Percentiles rank a stretch among this genome's conserved stretches.
phyloP scores from a whole-genome alignment of 2,329 filamentous ascomycete genomes.

The Xylariaceae sp. region DNA sequence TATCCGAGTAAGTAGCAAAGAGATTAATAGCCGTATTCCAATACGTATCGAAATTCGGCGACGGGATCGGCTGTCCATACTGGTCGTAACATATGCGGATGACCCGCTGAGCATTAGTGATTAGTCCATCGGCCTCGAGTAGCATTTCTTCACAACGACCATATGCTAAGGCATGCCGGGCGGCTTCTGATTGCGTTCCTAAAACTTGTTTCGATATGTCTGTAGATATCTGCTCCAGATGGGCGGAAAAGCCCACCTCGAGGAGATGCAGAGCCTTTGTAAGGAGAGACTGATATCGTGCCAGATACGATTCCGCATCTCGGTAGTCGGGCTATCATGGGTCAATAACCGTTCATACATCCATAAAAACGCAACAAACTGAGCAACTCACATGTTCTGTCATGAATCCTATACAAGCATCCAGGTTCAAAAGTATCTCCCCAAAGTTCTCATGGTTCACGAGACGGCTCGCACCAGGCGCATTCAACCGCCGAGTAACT shows the following conservation, averaged over 20 bases:
- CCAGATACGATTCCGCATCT: constrained; percentile 81
- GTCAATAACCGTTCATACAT: constrained; percentile 14
- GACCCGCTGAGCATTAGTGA: constrained; percentile 52
- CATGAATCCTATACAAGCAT: constrained; percentile 93
- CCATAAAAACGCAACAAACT: not conserved
- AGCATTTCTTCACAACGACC: constrained; percentile 56
- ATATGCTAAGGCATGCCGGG: constrained; percentile 54
- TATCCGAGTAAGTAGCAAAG: constrained; percentile 48
- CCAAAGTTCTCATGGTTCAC: constrained; percentile 81
- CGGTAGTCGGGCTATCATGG: constrained; percentile 65
- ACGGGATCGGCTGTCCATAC: constrained; percentile 42
- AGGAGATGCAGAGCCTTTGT: constrained; percentile 59
- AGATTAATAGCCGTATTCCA: constrained; percentile 50
- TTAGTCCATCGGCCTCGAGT: constrained; percentile 49
- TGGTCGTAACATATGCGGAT: constrained; percentile 48
- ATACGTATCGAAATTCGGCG: constrained; percentile 47
- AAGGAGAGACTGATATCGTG: constrained; percentile 78
- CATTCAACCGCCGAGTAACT: constrained; percentile 83
- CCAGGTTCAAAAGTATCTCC: constrained; percentile 80
- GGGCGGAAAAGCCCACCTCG: constrained; percentile 51
- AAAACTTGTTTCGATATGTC: constrained; percentile 52
- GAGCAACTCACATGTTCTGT: constrained; percentile 63
- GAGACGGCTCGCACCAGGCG: constrained; percentile 78
- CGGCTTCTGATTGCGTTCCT: constrained; percentile 53
- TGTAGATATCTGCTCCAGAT: constrained; percentile 47